phyloP scores from a whole-genome alignment of 225 moss, liverwort and hornwort genomes.

The Physcomitrellopsis africana region DNA sequence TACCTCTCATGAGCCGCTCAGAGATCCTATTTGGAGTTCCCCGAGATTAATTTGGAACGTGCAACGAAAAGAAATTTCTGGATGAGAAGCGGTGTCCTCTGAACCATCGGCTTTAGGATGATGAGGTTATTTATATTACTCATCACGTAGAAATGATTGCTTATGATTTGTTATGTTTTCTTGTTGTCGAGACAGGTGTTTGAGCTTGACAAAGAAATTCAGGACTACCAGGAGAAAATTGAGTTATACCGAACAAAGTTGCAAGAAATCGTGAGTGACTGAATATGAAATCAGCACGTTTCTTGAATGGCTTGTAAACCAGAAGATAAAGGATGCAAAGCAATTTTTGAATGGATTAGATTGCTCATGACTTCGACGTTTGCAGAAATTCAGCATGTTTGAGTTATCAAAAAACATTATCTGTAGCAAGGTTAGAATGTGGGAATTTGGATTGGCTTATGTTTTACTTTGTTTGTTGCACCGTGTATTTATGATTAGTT shows the following conservation, averaged over 20 bases:
- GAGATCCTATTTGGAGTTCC: no score
- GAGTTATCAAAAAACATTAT: not conserved
- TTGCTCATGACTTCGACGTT: no score
- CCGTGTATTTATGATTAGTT: not conserved
- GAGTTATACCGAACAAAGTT: slow-evolving; percentile 71
- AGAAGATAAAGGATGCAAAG: no score
- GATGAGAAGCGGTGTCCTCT: no score
- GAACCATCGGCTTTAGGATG: no score
- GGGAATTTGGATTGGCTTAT: not conserved
- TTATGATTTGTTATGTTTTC: not conserved
- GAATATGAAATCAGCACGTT: not conserved
- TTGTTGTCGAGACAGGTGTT: slow-evolving; percentile 44
- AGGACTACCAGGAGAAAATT: slow-evolving; percentile 81
- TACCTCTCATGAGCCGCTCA: no score
- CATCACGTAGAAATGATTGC: no score
- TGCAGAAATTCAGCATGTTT: no score
- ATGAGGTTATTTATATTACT: no score
- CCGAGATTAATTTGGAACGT: no score
- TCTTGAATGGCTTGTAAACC: not conserved
- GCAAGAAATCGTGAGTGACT: slow-evolving; percentile 72
- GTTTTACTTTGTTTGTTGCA: not conserved
- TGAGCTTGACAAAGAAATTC: slow-evolving; percentile 68
- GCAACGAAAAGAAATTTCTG: no score
- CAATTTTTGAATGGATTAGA: no score
- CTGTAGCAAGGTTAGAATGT: not conserved